Percentiles rank a stretch among this genome's conserved stretches.
phyloP scores from a whole-genome alignment of 2,329 filamentous ascomycete species.

The Tolypocladium guangdongense region DNA sequence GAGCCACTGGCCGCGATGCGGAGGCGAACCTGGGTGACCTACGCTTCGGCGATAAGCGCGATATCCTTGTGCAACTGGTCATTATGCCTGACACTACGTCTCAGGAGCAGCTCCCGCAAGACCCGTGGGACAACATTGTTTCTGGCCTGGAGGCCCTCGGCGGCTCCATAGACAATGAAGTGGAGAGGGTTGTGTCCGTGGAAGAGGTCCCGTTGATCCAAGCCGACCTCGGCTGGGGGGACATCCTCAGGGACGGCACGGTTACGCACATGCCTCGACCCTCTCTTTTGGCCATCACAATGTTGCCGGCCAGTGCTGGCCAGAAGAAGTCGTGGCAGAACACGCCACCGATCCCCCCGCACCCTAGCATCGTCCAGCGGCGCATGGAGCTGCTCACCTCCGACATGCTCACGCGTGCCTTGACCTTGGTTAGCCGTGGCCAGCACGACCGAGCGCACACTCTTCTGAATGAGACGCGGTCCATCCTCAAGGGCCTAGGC shows the following conservation, averaged over 20 bases:
- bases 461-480: constrained; percentile 82
- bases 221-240: constrained; percentile 86
- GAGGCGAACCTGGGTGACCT: constrained; percentile 88
- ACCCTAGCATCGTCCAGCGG: constrained; percentile 88
- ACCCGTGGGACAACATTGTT: constrained; percentile 95
- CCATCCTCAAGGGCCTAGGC: constrained; percentile 88
- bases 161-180: constrained; percentile 76
- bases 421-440: constrained; percentile 81
- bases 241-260: constrained; percentile 82
- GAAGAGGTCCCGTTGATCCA: constrained; percentile 94
- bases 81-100: constrained; percentile 77
- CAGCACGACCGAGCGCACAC: constrained; percentile 93
- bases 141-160: constrained; percentile 90
- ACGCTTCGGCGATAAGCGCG: constrained; percentile 86
- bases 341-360: constrained; percentile 79
- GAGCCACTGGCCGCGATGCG: constrained; percentile 86
- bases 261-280: constrained; percentile 79
- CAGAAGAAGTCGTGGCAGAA: constrained; percentile 56
- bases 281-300: constrained; percentile 87
- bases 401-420: constrained; percentile 88
- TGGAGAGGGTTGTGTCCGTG: constrained; percentile 71
- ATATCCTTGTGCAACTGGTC: constrained; percentile 87
- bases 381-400: constrained; percentile 97
- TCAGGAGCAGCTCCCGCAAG: constrained; percentile 79
- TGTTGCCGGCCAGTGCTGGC: constrained; percentile 62